Base-by-base conservation (phyloP, 495 filamentous ascomycete species). In the Annulohypoxylon maeteangense region DNA sequence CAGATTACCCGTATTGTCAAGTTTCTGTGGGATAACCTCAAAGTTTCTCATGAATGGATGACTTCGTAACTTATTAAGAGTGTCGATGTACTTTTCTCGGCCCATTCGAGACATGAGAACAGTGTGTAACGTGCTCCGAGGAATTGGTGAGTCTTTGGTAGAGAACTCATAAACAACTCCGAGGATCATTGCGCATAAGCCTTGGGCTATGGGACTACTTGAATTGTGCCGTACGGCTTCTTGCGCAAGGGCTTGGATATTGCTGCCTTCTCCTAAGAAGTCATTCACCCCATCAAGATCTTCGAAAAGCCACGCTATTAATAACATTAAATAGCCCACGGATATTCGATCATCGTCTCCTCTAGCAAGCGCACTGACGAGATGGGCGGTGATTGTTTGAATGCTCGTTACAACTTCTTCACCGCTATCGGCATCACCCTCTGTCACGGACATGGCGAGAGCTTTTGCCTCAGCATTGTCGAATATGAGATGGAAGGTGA, bases 81-180 rank as follows among this genome's bases (percentile, higher is more conserved):
- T 91, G 76, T 97, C 93, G 48, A 97, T 88, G 74, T 97, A 99
- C 74, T 90, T 90, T 71, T 97, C 94, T 68, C 95, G 87, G 25
- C 93, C 93, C 74, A 98, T 87, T 53, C 90, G 88, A 29, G 90
- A 89, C 40, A 88, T 86, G 44, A 99, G 85, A 53, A 98, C 87
- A 36, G 91, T 89, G 74, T 95, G 92, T 51, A 98, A 82, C 7
- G 91, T 94, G 23, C 88, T 87, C 56, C 95, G 90, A 8, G 95
- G 88, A 61, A 98, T 89, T 4, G 96, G 94, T 0, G 94, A 98
- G 78, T 98, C 94, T 75, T 97, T 97, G 8, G 94, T 97, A 18
- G 94, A 98, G 72, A 98, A 99, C 74, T 99, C 95, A 75, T 98
- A 99, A 23, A 97, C 83, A 32, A 97, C 91, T 34, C 94, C 96